Evolutionary conservation across 192 early-diverging fungal species (phyloP), one percentile per base, ranked within the genome.

Genomic region (Gamsiella multidivaricata): DNA sequence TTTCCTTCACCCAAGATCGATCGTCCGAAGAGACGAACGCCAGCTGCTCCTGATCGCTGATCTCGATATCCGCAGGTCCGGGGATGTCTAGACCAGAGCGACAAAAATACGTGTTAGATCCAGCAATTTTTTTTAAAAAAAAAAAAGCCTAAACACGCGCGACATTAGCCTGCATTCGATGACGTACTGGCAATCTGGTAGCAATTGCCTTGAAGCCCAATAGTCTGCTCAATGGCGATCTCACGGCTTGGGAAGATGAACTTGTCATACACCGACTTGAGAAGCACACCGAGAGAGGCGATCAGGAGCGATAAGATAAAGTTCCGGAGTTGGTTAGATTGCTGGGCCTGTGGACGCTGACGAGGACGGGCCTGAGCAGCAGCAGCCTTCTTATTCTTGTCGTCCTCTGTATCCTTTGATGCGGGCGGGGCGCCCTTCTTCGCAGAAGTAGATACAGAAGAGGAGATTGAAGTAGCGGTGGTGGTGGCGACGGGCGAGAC

Each of bases 11-110:
- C 74, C 74, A 78, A 15, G 74, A 78, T 8, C 61, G 66, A 45
- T 78, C 74, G 33, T 78, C 74, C 17, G 74, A 78, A 12, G 74
- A 78, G 0, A 78, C 65, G 34, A 78, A 78, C 9, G 74, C 74
- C 10, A 78, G 36, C 10, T 68, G 41, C 12, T 78, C 61, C 18
- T 57, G 65, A 28, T 69, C 66, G 9, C 41, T 52, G n/a, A 78
- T 78, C 49, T 78, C 74, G 32, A 78, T 78, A 18, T 61, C 65
- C 1, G 65, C 42, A 17, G 74, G 74, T 43, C 74, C 74, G 23
- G 74, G 74, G 39, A 78, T 78, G 29, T 42, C 74, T 78, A 51
- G 8, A 41, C 8, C 14, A 41, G 14, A n/a, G 25, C 29, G 31
- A 34, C 4, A 29, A 11, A 29, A 2, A 23, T 12, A 17, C 28